A percentile compares a stretch with the other conserved stretches of the same genome.
phyloP scores from a whole-genome alignment of 2,329 filamentous ascomycete species.

The Lasiodiplodia hormozganensis region DNA sequence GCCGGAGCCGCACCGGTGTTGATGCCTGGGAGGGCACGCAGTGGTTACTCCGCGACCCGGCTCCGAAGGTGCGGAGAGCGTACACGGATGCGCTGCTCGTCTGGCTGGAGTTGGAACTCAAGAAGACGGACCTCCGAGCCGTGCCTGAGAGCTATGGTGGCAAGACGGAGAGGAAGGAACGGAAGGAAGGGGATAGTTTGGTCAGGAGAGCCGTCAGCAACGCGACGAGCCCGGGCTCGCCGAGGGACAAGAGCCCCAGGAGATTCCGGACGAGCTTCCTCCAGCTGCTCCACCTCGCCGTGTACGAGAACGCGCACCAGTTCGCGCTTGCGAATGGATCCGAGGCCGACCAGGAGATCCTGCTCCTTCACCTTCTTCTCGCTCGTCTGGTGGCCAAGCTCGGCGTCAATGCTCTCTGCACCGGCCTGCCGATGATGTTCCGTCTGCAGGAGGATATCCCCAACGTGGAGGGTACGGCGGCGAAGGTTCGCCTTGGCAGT shows the following conservation, averaged over 20 bases:
- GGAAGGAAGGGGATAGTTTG: conserved; percentile 51
- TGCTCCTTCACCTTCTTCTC: conserved; percentile 79
- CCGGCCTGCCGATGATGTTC: conserved; percentile 87
- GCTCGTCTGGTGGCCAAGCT: conserved; percentile 75
- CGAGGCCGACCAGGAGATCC: conserved; percentile 65
- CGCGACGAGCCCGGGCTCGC: conserved; percentile 5
- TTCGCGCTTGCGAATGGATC: conserved; percentile 57
- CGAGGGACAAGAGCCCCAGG: conserved; percentile 42
- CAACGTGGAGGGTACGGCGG: conserved; percentile 67
- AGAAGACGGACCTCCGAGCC: conserved; percentile 67
- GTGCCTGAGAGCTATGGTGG: conserved; percentile 59
- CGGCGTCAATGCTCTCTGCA: conserved; percentile 80
- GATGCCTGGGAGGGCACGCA: conserved; percentile 96
- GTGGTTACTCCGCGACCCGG: conserved; percentile 83
- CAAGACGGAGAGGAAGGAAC: conserved; percentile 52
- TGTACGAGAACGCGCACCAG: conserved; percentile 88
- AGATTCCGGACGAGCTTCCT: conserved; percentile 74
- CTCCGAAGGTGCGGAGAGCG: conserved; percentile 78
- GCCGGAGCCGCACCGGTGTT: conserved; percentile 76
- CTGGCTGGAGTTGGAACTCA: conserved; percentile 86
- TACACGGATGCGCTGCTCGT: conserved; percentile 84
- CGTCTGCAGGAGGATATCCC: conserved; percentile 82
- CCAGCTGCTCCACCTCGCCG: conserved; percentile 79
- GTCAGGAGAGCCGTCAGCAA: conserved; percentile 38
- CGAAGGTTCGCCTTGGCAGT: conserved; percentile 81